A percentile compares a stretch with the other conserved stretches of the same genome.
Evolutionary conservation across 2,329 filamentous ascomycete species (phyloP).

Genomic region (Fonsecaea monophora): DNA sequence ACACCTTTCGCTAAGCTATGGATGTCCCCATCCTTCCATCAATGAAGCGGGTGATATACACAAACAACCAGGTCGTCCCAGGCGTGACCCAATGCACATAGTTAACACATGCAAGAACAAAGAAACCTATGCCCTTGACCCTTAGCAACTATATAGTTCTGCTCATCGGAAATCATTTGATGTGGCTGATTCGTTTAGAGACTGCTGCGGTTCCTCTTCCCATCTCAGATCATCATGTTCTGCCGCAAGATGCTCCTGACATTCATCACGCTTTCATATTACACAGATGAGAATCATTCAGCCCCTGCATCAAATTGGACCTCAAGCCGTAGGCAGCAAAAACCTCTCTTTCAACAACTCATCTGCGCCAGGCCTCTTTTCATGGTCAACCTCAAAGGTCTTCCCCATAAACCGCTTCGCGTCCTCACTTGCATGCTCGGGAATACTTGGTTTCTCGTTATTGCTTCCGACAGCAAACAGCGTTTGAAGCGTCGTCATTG

Average conservation of each 20-base stretch:
- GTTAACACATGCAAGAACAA: conserved; percentile 2
- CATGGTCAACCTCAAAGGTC: conserved; percentile 96
- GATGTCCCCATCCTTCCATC: not conserved
- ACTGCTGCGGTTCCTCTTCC: not conserved
- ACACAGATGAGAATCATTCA: not conserved
- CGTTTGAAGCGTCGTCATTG: conserved; percentile 94
- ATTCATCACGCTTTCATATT: not conserved
- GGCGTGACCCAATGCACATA: not conserved
- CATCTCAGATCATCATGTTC: not conserved
- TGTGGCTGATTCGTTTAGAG: not conserved
- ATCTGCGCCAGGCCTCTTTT: conserved; percentile 87
- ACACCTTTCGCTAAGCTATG: not conserved
- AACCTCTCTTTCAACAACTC: conserved; percentile 86
- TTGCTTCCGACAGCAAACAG: conserved; percentile 97
- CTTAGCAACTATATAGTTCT: not conserved
- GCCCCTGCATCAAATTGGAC: not conserved
- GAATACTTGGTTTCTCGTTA: conserved; percentile 85
- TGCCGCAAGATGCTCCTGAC: not conserved
- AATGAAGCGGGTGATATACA: conserved; percentile 1
- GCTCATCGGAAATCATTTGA: not conserved
- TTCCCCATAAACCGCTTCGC: conserved; percentile 81
- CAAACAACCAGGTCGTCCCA: not conserved
- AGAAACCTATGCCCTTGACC: not conserved
- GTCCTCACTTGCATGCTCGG: conserved; percentile 82
- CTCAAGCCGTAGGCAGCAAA: conserved; percentile 43